These are phyloP conservation scores for Allium sativum DNA, from an alignment of 106 monocot genomes.

Conservation along the genomic window DNA sequence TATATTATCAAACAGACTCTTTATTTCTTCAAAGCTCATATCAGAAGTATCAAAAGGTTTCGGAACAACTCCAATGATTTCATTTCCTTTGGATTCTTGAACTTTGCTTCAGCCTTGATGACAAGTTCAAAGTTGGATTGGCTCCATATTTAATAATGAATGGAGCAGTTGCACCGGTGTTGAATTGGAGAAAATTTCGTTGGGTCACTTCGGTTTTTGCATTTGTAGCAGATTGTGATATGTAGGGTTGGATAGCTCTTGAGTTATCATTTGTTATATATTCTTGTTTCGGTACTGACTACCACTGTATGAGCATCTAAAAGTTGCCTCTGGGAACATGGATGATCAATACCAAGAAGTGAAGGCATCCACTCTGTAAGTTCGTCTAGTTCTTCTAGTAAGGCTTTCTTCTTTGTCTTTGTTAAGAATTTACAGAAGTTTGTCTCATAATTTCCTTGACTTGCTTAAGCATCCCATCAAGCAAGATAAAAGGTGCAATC, in stretches of 20 bases:
- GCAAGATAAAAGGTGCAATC: conserved; percentile 86
- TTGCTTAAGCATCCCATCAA: conserved; percentile 79
- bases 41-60: conserved; percentile 52
- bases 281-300: conserved; percentile 66
- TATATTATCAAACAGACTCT: conserved; percentile 57
- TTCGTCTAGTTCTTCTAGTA: conserved; percentile 57
- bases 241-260: conserved; percentile 26
- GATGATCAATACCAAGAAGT: conserved; percentile 89
- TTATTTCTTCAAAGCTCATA: conserved; percentile 89
- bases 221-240: conserved; percentile 11
- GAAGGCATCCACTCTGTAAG: conserved; percentile 77
- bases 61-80: conserved; percentile 74
- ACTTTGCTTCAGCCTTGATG: conserved; percentile 75
- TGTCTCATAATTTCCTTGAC: conserved; percentile 86
- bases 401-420: conserved; percentile 70
- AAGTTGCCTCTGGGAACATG: conserved; percentile 79
- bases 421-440: conserved; percentile 51
- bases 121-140: conserved; percentile 77
- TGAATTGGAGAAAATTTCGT: conserved; percentile 96
- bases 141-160: conserved; percentile 97
- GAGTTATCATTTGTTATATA: conserved; percentile 16
- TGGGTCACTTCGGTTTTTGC: conserved; percentile 66
- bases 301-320: conserved; percentile 57
- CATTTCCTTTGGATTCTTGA: conserved; percentile 74
- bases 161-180: conserved; percentile 79